Evolutionary conservation across 768 basidiomycete genomes (phyloP), one percentile per base, ranked within the genome.

Genomic region (Nevesoporus exiguus): DNA sequence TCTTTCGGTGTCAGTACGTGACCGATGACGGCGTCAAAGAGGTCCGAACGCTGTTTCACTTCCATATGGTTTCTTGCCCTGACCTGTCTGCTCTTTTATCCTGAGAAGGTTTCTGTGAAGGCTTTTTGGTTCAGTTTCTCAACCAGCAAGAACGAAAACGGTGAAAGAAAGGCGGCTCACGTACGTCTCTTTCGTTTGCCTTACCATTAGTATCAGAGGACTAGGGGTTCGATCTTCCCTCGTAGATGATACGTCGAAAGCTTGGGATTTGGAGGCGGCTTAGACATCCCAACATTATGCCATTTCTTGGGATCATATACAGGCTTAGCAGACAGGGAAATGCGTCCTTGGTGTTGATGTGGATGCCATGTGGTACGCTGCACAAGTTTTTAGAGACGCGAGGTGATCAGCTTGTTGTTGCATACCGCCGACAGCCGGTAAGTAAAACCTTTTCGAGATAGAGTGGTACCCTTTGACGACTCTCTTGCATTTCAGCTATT

Each of bases 101-200:
- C n/a, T 9, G 25, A 33, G 19, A 14, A 57, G 56, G 56, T 56
- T 33, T 42, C 54, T 3, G 47, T 49, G 36, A 49, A 57, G 27
- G 43, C 22, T 14, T 56, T 49, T 46, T 42, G 56, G 24, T 50
- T 57, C 33, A n/a, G 3, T 46, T 56, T 57, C 17, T 34, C 47
- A 8, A 14, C 56, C 13, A 47, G 39, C 15, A 42, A 36, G 15
- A 14, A 17, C 17, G 14, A 45, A 8, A 11, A 17, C 15, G 36
- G 45, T 24, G 10, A 8, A 7, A 9, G 10, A 27, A 44, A 39
- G 21, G 14, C 14, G 2, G 37, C 55, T 3, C 45, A 52, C 7
- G 52, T 56, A 1, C 21, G 52, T 55, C 29, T 22, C 27, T 54
- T 13, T 33, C 14, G 19, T 4, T 17, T 11, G 5, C 24, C 21